Conservation (phyloP, 768 basidiomycete genomes). For the Thelephora aurantiotincta region DNA sequence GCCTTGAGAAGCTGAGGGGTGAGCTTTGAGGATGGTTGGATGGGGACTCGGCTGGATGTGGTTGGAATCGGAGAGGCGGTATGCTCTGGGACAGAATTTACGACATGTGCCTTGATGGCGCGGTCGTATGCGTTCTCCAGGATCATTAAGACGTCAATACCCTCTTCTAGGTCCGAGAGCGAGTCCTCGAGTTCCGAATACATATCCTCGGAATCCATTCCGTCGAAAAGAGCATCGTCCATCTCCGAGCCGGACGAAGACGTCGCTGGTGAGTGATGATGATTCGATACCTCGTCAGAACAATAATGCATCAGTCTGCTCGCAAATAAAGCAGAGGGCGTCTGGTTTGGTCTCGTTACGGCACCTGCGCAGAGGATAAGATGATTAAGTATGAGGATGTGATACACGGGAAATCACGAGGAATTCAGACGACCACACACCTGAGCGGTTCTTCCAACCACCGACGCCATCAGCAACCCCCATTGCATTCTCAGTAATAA, state of each 20-base stretch:
- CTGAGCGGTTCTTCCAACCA: constrained; percentile 53
- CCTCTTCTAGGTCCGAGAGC: constrained; percentile 55
- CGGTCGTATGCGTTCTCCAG: constrained; percentile 58
- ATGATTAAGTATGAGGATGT: neutral
- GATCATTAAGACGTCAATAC: constrained; percentile 52
- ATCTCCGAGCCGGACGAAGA: constrained; percentile 7
- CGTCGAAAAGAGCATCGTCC: constrained; percentile 1
- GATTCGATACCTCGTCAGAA: constrained; percentile 39
- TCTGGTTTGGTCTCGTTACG: constrained; percentile 13
- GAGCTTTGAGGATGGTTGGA: neutral
- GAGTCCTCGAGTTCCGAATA: constrained; percentile 26
- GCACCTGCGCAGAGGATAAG: neutral
- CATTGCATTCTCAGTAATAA: constrained; percentile 69
- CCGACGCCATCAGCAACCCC: constrained; percentile 95
- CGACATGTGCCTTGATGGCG: constrained; percentile 41
- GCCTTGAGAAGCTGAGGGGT: constrained; percentile 29
- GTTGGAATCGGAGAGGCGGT: neutral
- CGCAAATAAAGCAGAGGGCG: constrained; percentile 48
- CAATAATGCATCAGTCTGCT: constrained; percentile 79
- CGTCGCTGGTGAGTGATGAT: constrained; percentile 2
- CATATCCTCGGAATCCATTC: constrained; percentile 24
- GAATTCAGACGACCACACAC: constrained; percentile 13
- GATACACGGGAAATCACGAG: constrained; percentile 4
- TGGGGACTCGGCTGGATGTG: neutral
- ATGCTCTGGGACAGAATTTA: constrained; percentile 4